Conservation (phyloP, 768 basidiomycete genomes). For the Mycena haematopus region DNA sequence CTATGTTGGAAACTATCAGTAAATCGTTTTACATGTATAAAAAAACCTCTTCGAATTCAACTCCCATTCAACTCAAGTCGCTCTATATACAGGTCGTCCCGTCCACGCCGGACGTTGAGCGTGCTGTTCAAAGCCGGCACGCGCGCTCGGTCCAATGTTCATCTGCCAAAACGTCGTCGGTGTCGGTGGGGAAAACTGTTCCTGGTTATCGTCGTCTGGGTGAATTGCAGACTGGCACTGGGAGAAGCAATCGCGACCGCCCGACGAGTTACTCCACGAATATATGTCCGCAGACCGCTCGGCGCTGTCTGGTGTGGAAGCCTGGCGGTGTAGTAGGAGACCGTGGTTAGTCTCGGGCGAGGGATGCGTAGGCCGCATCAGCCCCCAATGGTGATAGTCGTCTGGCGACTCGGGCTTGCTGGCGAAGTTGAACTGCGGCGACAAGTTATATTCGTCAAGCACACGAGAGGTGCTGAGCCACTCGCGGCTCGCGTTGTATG, state of each 20-base stretch:
- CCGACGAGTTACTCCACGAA: slow-evolving; percentile 7
- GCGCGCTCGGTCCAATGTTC: not conserved
- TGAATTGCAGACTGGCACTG: not conserved
- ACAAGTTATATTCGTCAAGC: not conserved
- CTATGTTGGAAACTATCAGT: slow-evolving; percentile 4
- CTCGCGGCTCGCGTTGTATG: not conserved
- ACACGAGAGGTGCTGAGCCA: slow-evolving; percentile 1
- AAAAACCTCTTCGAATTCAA: no score
- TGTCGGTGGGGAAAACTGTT: not conserved
- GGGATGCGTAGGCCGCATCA: slow-evolving; percentile 17
- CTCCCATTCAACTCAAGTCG: no score
- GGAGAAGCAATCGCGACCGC: not conserved
- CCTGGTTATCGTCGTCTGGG: not conserved
- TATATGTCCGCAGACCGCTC: not conserved
- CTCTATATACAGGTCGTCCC: not conserved
- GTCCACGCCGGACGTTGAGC: not conserved
- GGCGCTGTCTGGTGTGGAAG: not conserved
- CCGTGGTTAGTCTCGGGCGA: slow-evolving; percentile 1
- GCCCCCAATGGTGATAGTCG: slow-evolving; percentile 4
- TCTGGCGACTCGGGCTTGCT: not conserved
- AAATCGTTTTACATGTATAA: not conserved
- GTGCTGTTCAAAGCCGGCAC: not conserved
- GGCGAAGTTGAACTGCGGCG: not conserved
- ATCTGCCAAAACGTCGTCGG: slow-evolving; percentile 4
- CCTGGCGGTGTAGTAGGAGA: slow-evolving; percentile 1